These are phyloP conservation scores for Colletotrichum euphorbiae DNA, from an alignment of 2,329 filamentous ascomycete genomes.

Conservation along the genomic window DNA sequence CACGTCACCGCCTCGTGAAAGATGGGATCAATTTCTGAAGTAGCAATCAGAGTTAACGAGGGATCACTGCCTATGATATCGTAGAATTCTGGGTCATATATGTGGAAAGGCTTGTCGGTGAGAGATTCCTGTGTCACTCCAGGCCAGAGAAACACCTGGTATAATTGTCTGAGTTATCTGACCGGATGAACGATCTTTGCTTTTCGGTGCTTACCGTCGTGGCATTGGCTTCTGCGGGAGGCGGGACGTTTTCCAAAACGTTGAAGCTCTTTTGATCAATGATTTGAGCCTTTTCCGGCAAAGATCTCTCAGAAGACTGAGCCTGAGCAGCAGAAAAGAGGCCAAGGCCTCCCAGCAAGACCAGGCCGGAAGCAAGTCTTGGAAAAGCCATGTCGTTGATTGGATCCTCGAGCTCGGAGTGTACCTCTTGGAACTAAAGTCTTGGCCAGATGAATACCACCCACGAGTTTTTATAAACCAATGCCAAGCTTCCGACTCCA, in stretches of 20 bases:
- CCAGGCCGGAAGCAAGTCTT: slow-evolving; percentile 20
- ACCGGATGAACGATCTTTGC: neutral
- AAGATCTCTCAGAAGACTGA: slow-evolving; percentile 14
- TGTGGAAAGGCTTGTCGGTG: slow-evolving; percentile 52
- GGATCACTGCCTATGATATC: slow-evolving; percentile 62
- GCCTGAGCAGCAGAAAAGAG: slow-evolving; percentile 35
- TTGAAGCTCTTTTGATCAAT: slow-evolving; percentile 59
- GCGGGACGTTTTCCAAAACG: slow-evolving; percentile 52
- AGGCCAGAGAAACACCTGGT: slow-evolving; percentile 57
- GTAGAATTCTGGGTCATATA: slow-evolving; percentile 64
- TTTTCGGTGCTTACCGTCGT: slow-evolving; percentile 46
- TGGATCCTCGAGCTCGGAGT: neutral
- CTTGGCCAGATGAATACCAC: neutral
- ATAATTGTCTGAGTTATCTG: neutral
- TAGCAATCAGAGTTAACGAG: slow-evolving; percentile 61
- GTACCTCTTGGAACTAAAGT: neutral
- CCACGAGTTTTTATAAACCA: slow-evolving; percentile 11
- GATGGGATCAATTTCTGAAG: slow-evolving; percentile 56
- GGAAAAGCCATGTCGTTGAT: slow-evolving; percentile 14
- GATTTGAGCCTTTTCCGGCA: slow-evolving; percentile 51
- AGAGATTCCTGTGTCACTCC: slow-evolving; percentile 54
- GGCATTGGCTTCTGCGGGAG: slow-evolving; percentile 51
- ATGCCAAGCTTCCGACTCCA: slow-evolving; percentile 13
- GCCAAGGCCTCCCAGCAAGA: slow-evolving; percentile 43
- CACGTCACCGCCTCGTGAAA: slow-evolving; percentile 69